These are phyloP conservation scores for Nectriaceae sp. DNA, from an alignment of 2,329 filamentous ascomycete species.

Conservation along the genomic window DNA sequence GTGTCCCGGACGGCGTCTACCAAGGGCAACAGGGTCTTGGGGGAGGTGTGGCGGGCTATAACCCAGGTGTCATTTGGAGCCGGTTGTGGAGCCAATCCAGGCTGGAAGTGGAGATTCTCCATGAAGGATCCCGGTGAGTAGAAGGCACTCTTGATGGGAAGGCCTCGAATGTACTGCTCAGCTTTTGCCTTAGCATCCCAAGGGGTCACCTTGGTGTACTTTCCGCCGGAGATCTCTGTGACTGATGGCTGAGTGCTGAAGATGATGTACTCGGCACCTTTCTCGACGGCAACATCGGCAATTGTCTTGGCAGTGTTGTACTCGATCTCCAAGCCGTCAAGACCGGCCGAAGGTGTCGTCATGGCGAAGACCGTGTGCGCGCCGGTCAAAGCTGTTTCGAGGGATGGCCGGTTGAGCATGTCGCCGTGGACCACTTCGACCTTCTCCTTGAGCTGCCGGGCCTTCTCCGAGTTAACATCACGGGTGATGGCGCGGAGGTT, in stretches of 20 bases:
- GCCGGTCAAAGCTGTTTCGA: slow-evolving; percentile 42
- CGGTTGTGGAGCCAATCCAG: slow-evolving; percentile 31
- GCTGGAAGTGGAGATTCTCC: slow-evolving; percentile 35
- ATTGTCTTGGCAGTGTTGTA: slow-evolving; percentile 41
- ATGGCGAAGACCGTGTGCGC: slow-evolving; percentile 52
- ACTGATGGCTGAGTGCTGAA: slow-evolving; percentile 42
- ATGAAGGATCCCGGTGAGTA: slow-evolving; percentile 45
- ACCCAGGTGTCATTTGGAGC: slow-evolving; percentile 33
- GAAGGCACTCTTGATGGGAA: slow-evolving; percentile 47
- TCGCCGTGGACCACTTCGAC: slow-evolving; percentile 43
- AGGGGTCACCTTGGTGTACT: slow-evolving; percentile 34
- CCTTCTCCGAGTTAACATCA: slow-evolving; percentile 38
- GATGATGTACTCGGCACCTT: slow-evolving; percentile 40
- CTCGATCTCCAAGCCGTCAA: slow-evolving; percentile 33
- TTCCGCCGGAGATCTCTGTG: slow-evolving; percentile 37
- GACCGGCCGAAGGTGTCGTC: slow-evolving; percentile 44
- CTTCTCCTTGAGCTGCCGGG: slow-evolving; percentile 28
- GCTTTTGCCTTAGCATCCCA: slow-evolving; percentile 57
- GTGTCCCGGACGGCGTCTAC: slow-evolving; percentile 47
- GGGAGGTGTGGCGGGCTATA: slow-evolving; percentile 18
- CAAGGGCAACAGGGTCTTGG: slow-evolving; percentile 40
- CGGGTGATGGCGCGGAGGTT: slow-evolving; percentile 53
- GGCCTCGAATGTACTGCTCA: slow-evolving; percentile 51
- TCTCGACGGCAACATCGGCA: slow-evolving; percentile 40
- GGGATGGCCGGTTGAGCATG: slow-evolving; percentile 37